phyloP scores from a whole-genome alignment of 176 grass and related monocot species.

The Raddia distichophylla region DNA sequence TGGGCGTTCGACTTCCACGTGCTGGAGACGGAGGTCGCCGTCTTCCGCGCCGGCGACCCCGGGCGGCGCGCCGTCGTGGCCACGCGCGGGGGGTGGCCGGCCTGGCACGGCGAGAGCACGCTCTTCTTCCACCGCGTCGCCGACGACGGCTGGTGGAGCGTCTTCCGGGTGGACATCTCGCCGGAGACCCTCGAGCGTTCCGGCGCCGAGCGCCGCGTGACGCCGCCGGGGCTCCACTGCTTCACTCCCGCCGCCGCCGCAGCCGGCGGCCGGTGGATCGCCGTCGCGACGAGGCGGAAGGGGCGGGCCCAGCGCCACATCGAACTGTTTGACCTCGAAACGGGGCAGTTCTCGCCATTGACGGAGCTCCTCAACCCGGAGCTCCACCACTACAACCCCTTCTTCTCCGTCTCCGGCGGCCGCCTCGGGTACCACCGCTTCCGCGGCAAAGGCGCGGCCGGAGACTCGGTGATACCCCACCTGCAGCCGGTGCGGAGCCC shows the following conservation, averaged over 20 bases:
- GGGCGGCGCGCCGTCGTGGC: conserved; percentile 50
- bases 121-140: conserved; percentile 84
- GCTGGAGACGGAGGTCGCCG: conserved; percentile 72
- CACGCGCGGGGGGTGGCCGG: conserved; percentile 64
- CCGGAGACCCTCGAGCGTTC: conserved; percentile 46
- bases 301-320: conserved; percentile 59
- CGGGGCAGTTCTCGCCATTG: conserved; percentile 51
- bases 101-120: conserved; percentile 65
- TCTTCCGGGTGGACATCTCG: conserved; percentile 62
- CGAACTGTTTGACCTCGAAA: conserved; percentile 83
- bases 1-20: conserved; percentile 86
- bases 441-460: conserved; percentile 55
- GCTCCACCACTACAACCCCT: conserved; percentile 92
- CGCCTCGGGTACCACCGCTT: conserved; percentile 90
- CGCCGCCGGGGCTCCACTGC: conserved; percentile 73
- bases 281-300: conserved; percentile 74
- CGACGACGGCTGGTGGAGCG: conserved; percentile 94
- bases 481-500: conserved; percentile 70
- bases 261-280: conserved; percentile 52
- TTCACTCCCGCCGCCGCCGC: conserved; percentile 74
- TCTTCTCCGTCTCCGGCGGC: conserved; percentile 61
- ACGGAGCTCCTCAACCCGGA: conserved; percentile 65
- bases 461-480: conserved; percentile 58
- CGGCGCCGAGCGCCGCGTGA: conserved; percentile 52
- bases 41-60: conserved; percentile 59